phyloP scores from a whole-genome alignment of 2,329 filamentous ascomycete species.

The Plectosphaerella cucumerina region DNA sequence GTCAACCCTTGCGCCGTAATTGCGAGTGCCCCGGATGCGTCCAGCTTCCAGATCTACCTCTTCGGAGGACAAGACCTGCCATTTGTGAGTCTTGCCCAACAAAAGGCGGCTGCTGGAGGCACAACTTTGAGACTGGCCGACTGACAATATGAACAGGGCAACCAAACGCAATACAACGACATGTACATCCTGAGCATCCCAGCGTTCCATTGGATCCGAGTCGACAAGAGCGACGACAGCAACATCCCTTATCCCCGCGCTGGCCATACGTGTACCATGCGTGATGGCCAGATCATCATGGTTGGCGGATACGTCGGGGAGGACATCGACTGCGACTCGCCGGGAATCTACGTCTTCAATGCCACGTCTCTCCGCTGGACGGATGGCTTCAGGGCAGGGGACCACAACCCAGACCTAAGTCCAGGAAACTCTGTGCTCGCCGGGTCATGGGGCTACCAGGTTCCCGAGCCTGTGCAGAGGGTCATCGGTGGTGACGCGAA shows the following conservation, averaged over 20 bases:
- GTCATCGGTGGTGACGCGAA: constrained; percentile 57
- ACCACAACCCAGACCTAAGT: constrained; percentile 39
- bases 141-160: constrained; percentile 24
- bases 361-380: constrained; percentile 61
- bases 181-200: constrained; percentile 73
- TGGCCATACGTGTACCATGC: constrained; percentile 66
- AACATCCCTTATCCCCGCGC: constrained; percentile 53
- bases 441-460: constrained; percentile 60
- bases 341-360: constrained; percentile 71
- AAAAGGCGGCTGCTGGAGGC: neutral
- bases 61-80: constrained; percentile 75
- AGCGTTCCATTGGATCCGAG: constrained; percentile 68
- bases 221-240: constrained; percentile 42
- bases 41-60: constrained; percentile 73
- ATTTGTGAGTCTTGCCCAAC: constrained; percentile 32
- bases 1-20: constrained; percentile 71
- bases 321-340: constrained; percentile 59
- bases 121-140: no score
- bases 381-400: constrained; percentile 55
- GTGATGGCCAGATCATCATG: constrained; percentile 67
- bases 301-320: constrained; percentile 65
- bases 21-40: constrained; percentile 65
- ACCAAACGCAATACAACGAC: constrained; percentile 60
- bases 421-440: constrained; percentile 48
- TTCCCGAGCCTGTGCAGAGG: constrained; percentile 58